These are phyloP conservation scores for Blumeria hordei DNA, from an alignment of 2,329 filamentous ascomycete species.

Conservation along the genomic window DNA sequence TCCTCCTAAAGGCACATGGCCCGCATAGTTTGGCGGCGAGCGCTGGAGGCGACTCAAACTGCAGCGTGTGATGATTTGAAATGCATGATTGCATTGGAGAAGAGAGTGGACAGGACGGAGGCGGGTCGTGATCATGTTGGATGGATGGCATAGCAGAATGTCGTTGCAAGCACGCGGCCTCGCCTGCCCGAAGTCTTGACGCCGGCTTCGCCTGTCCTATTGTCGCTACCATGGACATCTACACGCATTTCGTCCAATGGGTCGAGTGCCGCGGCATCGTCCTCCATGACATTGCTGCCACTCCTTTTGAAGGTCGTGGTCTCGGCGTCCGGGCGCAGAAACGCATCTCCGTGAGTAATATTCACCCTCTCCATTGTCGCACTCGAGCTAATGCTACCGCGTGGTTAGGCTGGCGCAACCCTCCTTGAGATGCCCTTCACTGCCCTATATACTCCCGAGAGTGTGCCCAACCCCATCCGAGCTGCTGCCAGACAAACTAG, in stretches of 20 bases:
- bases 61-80: no score
- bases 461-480: slow-evolving; percentile 28
- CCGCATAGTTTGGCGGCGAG: slow-evolving; percentile 25
- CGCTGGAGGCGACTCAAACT: slow-evolving; percentile 22
- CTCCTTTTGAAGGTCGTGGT: slow-evolving; percentile 44
- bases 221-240: slow-evolving; percentile 11
- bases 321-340: slow-evolving; percentile 53
- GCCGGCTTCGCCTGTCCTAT: no score
- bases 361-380: not conserved
- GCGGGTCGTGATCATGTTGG: no score
- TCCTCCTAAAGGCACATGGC: slow-evolving; percentile 69
- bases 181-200: no score
- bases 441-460: slow-evolving; percentile 39
- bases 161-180: no score
- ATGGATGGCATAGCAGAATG: no score
- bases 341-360: slow-evolving; percentile 31
- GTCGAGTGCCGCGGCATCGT: slow-evolving; percentile 37
- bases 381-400: no score
- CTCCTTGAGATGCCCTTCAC: slow-evolving; percentile 40
- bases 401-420: slow-evolving; percentile 26
- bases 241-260: slow-evolving; percentile 40
- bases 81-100: no score
- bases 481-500: slow-evolving; percentile 28
- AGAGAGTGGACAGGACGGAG: no score
- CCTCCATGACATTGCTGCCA: slow-evolving; percentile 41